Evolutionary conservation across 805 yeast species (phyloP).

Genomic region (Tetrapisispora fleetii): DNA sequence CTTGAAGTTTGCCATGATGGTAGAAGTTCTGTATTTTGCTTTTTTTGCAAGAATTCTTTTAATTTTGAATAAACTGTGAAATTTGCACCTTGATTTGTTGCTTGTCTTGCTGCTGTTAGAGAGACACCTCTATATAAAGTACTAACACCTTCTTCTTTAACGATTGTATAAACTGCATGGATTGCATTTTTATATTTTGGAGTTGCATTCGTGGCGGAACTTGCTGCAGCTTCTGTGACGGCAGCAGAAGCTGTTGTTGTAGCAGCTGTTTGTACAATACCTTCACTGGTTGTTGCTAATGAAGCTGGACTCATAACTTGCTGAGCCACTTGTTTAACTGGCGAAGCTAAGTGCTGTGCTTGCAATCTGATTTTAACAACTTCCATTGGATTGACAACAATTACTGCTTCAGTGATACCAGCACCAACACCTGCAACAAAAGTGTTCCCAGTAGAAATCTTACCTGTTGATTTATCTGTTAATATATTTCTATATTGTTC

Average conservation of each 20-base stretch:
- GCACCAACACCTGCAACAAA: conserved; percentile 95
- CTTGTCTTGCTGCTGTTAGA: conserved; percentile 94
- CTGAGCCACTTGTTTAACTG: conserved; percentile 27
- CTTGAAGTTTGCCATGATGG: conserved; percentile 93
- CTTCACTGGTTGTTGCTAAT: conserved; percentile 13
- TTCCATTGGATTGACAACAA: conserved; percentile 94
- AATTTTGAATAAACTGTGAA: conserved; percentile 88
- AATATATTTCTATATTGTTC: conserved; percentile 74
- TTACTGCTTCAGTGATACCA: conserved; percentile 90
- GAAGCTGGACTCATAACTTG: not conserved
- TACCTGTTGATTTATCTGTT: conserved; percentile 48
- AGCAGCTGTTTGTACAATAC: not conserved
- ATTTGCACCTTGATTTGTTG: conserved; percentile 96
- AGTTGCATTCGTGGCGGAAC: conserved; percentile 30
- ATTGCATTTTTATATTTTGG: conserved; percentile 90
- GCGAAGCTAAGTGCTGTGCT: conserved; percentile 63
- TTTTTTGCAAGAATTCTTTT: conserved; percentile 57
- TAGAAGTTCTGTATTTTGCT: conserved; percentile 46
- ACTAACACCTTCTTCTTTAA: conserved; percentile 82
- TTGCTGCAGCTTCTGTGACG: conserved; percentile 1
- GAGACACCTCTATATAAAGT: conserved; percentile 91
- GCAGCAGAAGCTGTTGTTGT: conserved; percentile 26
- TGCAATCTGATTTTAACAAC: conserved; percentile 93
- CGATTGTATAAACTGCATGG: conserved; percentile 76
- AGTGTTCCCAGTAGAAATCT: conserved; percentile 61